phyloP scores from a whole-genome alignment of 345 rosid genomes.

The Syzygium aqueum region DNA sequence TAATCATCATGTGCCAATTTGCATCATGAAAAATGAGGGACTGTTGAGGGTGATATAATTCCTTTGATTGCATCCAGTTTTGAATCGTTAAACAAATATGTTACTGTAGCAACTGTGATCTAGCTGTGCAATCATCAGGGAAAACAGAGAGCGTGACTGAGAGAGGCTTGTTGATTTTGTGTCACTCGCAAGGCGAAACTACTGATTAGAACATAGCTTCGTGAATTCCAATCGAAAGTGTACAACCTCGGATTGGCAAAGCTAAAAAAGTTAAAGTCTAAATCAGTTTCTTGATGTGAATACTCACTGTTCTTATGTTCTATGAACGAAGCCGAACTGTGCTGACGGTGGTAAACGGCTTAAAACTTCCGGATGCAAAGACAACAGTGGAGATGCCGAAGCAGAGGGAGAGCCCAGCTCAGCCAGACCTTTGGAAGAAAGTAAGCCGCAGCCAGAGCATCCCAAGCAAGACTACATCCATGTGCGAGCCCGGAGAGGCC shows the following conservation, averaged over 20 bases:
- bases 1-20: background rate
- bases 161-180: background rate
- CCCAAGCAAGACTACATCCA: conserved; percentile 82
- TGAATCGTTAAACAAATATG: background rate
- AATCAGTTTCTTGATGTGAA: background rate
- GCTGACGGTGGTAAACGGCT: conserved; percentile 43
- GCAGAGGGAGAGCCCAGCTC: conserved; percentile 39
- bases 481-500: conserved; percentile 92
- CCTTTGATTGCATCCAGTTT: background rate
- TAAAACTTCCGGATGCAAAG: conserved; percentile 37
- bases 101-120: background rate
- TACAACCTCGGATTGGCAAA: background rate
- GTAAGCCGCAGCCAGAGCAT: conserved; percentile 37
- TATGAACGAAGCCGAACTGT: background rate
- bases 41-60: background rate
- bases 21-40: background rate
- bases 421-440: conserved; percentile 41
- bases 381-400: conserved; percentile 13
- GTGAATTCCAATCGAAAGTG: background rate
- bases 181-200: background rate
- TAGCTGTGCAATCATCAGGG: background rate
- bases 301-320: background rate
- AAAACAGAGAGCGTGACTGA: background rate
- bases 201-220: too few relatives aligned
- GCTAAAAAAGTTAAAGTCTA: background rate